phyloP scores from a whole-genome alignment of 2,329 filamentous ascomycete species.

The Lasiodiplodia theobromae region DNA sequence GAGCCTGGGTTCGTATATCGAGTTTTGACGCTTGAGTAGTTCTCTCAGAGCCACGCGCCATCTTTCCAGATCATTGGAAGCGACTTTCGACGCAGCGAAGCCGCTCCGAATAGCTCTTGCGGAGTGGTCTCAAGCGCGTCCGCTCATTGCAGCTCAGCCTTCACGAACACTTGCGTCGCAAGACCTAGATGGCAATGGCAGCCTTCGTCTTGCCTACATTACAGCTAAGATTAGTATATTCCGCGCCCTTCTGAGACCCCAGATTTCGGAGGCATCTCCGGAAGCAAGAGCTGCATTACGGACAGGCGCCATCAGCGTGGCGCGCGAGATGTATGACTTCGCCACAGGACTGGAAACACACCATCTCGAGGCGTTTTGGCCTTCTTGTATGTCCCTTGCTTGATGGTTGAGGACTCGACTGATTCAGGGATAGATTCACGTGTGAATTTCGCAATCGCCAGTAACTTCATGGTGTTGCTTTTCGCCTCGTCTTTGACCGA shows the following conservation, averaged over 20 bases:
- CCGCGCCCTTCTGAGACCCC: conserved; percentile 57
- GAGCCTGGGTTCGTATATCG: not conserved
- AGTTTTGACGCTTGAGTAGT: conserved; percentile 1
- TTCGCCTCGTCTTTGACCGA: conserved; percentile 41
- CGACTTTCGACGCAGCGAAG: conserved; percentile 56
- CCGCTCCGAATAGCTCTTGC: conserved; percentile 58
- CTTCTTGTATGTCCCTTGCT: conserved; percentile 38
- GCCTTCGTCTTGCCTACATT: conserved; percentile 60
- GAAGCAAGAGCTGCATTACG: conserved; percentile 41
- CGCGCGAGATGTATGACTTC: conserved; percentile 41
- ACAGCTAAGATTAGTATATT: conserved; percentile 61
- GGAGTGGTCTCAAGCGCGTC: conserved; percentile 58
- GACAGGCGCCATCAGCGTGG: conserved; percentile 41
- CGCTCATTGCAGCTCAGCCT: conserved; percentile 40
- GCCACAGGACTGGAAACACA: conserved; percentile 39
- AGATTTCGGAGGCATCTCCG: conserved; percentile 37
- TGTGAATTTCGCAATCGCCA: conserved; percentile 45
- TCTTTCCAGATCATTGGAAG: conserved; percentile 54
- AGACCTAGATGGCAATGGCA: conserved; percentile 55
- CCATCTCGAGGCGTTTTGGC: conserved; percentile 45
- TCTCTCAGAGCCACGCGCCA: conserved; percentile 41
- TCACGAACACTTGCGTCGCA: conserved; percentile 41
- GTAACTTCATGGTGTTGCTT: conserved; percentile 42
- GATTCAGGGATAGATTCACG: conserved; percentile 38
- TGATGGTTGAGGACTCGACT: not conserved